These are phyloP conservation scores for Anisodus acutangulus DNA, from an alignment of 257 asterid species.

Conservation along the genomic window DNA sequence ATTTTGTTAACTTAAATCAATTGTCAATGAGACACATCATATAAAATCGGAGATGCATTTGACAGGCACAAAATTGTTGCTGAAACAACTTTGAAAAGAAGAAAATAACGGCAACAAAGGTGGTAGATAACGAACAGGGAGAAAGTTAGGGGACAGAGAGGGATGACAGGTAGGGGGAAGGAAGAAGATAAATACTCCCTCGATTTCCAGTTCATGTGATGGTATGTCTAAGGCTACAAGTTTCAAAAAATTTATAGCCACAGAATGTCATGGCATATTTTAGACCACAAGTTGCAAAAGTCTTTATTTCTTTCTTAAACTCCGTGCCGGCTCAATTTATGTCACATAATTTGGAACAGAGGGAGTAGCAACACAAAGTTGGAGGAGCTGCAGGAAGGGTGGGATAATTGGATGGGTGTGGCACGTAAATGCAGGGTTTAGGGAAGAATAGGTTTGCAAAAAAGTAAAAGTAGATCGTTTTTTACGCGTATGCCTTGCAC, in stretches of 20 bases:
- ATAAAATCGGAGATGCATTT: neutral
- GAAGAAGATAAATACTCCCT: too few relatives aligned
- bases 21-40: neutral
- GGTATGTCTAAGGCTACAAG: neutral
- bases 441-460: neutral
- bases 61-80: constrained; percentile 10
- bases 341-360: neutral
- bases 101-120: neutral
- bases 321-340: neutral
- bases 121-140: neutral
- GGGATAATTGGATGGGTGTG: neutral
- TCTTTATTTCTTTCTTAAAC: neutral
- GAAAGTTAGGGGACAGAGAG: too few relatives aligned
- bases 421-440: neutral
- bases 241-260: neutral
- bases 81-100: neutral
- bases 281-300: neutral
- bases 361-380: neutral
- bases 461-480: neutral
- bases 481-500: neutral
- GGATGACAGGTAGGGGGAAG: too few relatives aligned
- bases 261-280: neutral
- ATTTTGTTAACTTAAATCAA: neutral
- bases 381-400: neutral
- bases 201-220: neutral